Conservation (phyloP, 768 basidiomycete species). For the Butyriboletus loyo region DNA sequence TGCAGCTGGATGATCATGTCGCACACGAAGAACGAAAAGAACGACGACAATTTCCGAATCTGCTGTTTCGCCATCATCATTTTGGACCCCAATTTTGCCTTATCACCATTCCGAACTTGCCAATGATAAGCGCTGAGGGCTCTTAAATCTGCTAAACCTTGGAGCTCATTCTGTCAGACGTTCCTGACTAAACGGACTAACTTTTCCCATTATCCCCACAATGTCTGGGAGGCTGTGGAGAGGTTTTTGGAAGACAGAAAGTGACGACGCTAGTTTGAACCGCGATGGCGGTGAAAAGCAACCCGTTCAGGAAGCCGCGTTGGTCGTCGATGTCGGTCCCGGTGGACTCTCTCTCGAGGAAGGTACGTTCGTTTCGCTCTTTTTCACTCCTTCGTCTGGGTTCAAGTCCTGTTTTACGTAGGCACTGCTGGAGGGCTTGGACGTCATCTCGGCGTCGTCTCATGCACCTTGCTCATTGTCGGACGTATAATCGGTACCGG, state of each 20-base stretch:
- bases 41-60: no score
- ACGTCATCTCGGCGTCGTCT: conserved; percentile 53
- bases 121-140: no score
- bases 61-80: no score
- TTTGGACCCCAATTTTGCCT: no score
- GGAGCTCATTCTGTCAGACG: no score
- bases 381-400: not conserved
- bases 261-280: not conserved
- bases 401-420: conserved; percentile 11
- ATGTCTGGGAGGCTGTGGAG: conserved; percentile 12
- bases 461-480: conserved; percentile 55
- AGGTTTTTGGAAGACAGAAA: not conserved
- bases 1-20: no score
- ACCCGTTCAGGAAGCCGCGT: not conserved
- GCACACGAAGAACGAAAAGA: no score
- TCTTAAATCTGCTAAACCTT: no score
- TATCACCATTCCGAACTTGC: no score
- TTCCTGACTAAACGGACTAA: no score
- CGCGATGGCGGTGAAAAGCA: not conserved
- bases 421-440: conserved; percentile 56
- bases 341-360: conserved; percentile 50
- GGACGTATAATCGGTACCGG: conserved; percentile 61
- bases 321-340: conserved; percentile 31
- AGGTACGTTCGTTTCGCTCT: conserved; percentile 28
- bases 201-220: not conserved